Conservation (phyloP, 371 early-diverging fungal species). For the Parasitella parasitica region DNA sequence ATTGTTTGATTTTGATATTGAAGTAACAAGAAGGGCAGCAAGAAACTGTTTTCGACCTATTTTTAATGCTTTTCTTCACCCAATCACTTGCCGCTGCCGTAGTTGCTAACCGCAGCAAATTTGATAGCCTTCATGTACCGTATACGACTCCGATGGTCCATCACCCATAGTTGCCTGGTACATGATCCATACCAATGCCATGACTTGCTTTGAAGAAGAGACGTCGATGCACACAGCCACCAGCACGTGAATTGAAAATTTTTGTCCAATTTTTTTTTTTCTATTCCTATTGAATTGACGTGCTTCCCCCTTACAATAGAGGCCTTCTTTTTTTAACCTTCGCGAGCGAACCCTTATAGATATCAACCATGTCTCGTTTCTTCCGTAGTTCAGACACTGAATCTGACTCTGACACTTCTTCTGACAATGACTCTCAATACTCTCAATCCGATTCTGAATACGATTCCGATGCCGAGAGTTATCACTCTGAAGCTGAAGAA, state of each 20-base stretch:
- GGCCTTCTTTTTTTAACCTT: conserved; percentile 4
- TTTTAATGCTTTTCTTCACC: neutral
- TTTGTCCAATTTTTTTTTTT: conserved; percentile 11
- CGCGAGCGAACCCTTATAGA: neutral
- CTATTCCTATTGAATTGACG: conserved; percentile 4
- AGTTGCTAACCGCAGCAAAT: too few species aligned
- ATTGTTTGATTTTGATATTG: conserved; percentile 16
- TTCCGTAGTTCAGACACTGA: conserved; percentile 65
- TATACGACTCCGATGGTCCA: too few species aligned
- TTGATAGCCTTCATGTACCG: too few species aligned
- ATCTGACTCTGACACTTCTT: conserved; percentile 51
- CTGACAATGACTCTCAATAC: conserved; percentile 60
- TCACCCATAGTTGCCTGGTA: too few species aligned
- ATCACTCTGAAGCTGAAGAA: conserved; percentile 37
- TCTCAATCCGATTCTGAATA: conserved; percentile 58
- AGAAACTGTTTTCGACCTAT: neutral
- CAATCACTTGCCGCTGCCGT: too few species aligned
- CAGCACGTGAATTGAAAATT: conserved; percentile 20
- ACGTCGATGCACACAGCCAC: conserved; percentile 10
- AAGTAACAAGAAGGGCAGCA: neutral
- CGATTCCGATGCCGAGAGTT: conserved; percentile 44
- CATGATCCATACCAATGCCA: neutral
- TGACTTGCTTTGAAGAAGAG: neutral
- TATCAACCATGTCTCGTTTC: conserved; percentile 52
- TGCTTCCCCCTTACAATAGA: neutral